Evolutionary conservation across 805 yeast genomes (phyloP).

Genomic region (Myxozyma kluyveri): DNA sequence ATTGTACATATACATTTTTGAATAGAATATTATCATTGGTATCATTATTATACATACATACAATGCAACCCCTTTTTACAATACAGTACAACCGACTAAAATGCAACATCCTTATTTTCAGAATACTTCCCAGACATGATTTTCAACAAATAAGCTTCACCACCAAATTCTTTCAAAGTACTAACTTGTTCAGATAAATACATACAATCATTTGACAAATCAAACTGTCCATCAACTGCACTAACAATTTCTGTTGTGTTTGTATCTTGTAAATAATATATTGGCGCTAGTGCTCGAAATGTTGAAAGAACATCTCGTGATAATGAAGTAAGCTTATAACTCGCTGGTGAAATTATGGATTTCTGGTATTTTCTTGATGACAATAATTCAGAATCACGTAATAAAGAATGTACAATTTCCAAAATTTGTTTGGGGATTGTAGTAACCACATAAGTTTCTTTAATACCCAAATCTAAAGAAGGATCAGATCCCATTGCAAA

Average conservation of each 20-base stretch:
- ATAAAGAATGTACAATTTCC: slow-evolving; percentile 7
- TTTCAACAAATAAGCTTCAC: slow-evolving; percentile 27
- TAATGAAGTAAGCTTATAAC: slow-evolving; percentile 14
- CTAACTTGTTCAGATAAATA: slow-evolving; percentile 27
- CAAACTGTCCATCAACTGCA: slow-evolving; percentile 14
- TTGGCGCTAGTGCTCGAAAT: slow-evolving; percentile 27
- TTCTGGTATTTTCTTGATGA: slow-evolving; percentile 2
- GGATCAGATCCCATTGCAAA: neutral
- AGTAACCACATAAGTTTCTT: slow-evolving; percentile 27
- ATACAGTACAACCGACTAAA: no score
- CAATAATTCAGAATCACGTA: slow-evolving; percentile 9
- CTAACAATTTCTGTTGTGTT: no score
- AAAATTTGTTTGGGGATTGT: slow-evolving; percentile 18
- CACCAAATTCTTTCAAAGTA: slow-evolving; percentile 19
- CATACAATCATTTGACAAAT: slow-evolving; percentile 21
- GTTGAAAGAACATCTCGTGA: slow-evolving; percentile 15
- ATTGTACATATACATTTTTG: no score
- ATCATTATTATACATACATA: no score
- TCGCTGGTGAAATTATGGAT: slow-evolving; percentile 21
- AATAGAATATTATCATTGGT: no score
- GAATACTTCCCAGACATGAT: slow-evolving; percentile 17
- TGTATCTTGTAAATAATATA: slow-evolving; percentile 23
- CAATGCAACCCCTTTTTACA: no score
- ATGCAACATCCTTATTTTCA: no score
- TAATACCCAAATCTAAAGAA: slow-evolving; percentile 1